A percentile compares a stretch with the other conserved stretches of the same genome.
phyloP scores from a whole-genome alignment of 208 protist species.

The Acanthamoeba lenticulata region DNA sequence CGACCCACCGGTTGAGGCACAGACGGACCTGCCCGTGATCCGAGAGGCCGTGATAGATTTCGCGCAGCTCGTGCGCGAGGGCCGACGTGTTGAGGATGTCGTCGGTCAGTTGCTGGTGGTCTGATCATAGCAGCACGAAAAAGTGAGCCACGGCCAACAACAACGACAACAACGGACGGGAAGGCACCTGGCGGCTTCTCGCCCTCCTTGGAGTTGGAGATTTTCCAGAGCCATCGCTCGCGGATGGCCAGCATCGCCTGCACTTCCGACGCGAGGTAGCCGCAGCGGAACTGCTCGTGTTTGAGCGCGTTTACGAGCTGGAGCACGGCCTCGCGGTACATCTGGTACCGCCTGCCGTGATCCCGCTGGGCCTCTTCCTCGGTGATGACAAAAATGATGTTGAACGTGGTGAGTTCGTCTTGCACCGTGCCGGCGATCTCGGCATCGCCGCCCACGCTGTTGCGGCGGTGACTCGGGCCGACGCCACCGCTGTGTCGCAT shows the following conservation, averaged over 20 bases:
- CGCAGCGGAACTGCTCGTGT: slow-evolving; percentile 25
- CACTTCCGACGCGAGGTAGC: neutral
- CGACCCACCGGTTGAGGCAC: neutral
- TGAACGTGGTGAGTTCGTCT: neutral
- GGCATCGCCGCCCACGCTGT: neutral
- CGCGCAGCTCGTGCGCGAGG: neutral
- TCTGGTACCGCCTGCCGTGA: neutral
- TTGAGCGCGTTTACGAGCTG: neutral
- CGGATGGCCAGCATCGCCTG: neutral
- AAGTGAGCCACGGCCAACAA: neutral
- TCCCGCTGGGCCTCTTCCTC: neutral
- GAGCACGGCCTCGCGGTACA: neutral
- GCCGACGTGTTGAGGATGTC: neutral
- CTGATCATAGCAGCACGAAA: neutral
- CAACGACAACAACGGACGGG: neutral
- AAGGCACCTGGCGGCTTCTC: neutral
- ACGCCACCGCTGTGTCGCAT: neutral
- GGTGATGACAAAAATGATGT: neutral
- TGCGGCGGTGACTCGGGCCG: neutral
- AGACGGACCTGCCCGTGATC: neutral
- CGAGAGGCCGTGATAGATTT: neutral
- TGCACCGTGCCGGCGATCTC: neutral
- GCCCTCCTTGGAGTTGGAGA: neutral
- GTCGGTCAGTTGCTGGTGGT: slow-evolving; percentile 19
- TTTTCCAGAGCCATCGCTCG: neutral